Percentiles rank a stretch among this genome's conserved stretches.
These are phyloP conservation scores for Bolboschoenoplectus hybrid DNA, from an alignment of 202 grass and related monocot species.

Conservation along the genomic window DNA sequence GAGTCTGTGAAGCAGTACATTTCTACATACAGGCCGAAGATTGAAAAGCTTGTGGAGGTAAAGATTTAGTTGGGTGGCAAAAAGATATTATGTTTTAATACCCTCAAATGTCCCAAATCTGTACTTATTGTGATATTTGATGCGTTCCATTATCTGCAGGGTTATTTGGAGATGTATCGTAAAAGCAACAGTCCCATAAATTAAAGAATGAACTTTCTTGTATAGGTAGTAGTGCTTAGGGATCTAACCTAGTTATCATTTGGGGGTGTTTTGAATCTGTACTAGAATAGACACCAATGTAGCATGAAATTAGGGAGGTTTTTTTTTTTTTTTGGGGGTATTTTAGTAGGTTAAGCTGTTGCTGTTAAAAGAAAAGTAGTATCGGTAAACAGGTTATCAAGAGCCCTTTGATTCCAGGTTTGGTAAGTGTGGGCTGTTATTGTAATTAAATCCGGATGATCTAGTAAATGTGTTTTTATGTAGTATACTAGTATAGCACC, in stretches of 20 bases:
- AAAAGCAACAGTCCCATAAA: neutral
- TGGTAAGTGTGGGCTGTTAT: neutral
- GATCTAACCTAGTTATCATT: conserved; percentile 32
- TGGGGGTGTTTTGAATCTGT: neutral
- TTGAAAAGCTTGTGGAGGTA: conserved; percentile 49
- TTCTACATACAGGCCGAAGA: conserved; percentile 28
- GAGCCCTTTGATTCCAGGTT: neutral
- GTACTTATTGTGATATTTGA: conserved; percentile 21
- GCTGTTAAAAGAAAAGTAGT: neutral
- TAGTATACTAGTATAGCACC: neutral
- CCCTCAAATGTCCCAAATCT: conserved; percentile 3
- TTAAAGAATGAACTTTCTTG: conserved; percentile 31
- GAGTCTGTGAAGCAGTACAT: conserved; percentile 40
- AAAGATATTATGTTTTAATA: neutral
- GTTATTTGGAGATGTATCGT: conserved; percentile 42
- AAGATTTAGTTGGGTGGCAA: neutral
- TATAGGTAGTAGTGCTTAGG: conserved; percentile 37
- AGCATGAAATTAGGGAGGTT: neutral
- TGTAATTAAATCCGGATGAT: conserved; percentile 21
- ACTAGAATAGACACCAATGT: neutral
- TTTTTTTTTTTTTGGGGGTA: neutral
- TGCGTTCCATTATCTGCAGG: conserved; percentile 41
- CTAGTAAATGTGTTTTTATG: conserved; percentile 24
- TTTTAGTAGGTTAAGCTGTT: conserved; percentile 24
- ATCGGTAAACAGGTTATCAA: neutral